These are phyloP conservation scores for Xylariomycetidae sp. DNA, from an alignment of 2,329 filamentous ascomycete genomes.

Conservation along the genomic window DNA sequence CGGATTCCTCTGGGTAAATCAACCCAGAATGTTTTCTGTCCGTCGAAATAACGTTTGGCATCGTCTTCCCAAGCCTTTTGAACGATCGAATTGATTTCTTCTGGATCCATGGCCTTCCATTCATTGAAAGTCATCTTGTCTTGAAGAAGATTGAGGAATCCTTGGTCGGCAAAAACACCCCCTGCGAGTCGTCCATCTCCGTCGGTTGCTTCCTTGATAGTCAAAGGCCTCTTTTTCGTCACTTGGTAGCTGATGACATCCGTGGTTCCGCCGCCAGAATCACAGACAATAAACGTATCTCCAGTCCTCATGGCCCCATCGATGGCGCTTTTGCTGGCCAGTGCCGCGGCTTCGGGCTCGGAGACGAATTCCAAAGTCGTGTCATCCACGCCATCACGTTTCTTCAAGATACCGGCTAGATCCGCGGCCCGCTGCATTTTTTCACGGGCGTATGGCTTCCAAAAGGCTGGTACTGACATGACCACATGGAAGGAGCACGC, in stretches of 20 bases:
- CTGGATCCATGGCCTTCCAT: too few species aligned
- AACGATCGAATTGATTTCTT: too few species aligned
- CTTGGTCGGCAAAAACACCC: too few species aligned
- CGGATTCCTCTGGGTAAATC: background rate
- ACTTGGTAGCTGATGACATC: background rate
- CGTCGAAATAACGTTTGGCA: background rate
- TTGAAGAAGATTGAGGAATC: background rate
- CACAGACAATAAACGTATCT: conserved; percentile 16
- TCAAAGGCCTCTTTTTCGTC: background rate
- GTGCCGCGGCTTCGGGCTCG: conserved; percentile 22
- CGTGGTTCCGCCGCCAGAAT: conserved; percentile 22
- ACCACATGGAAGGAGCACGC: conserved; percentile 12
- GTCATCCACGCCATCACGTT: too few species aligned
- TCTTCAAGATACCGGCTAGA: conserved; percentile 15
- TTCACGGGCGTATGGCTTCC: conserved; percentile 17
- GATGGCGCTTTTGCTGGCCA: conserved; percentile 10
- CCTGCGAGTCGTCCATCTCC: background rate
- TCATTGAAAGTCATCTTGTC: background rate
- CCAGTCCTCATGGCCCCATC: conserved; percentile 4
- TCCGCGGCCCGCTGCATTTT: conserved; percentile 14
- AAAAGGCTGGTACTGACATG: conserved; percentile 24
- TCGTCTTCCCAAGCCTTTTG: too few species aligned
- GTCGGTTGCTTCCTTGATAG: background rate
- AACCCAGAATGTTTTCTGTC: background rate
- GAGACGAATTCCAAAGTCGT: conserved; percentile 17